These are phyloP conservation scores for Zymoseptoria crescenta DNA, from an alignment of 2,329 filamentous ascomycete genomes.

Conservation along the genomic window DNA sequence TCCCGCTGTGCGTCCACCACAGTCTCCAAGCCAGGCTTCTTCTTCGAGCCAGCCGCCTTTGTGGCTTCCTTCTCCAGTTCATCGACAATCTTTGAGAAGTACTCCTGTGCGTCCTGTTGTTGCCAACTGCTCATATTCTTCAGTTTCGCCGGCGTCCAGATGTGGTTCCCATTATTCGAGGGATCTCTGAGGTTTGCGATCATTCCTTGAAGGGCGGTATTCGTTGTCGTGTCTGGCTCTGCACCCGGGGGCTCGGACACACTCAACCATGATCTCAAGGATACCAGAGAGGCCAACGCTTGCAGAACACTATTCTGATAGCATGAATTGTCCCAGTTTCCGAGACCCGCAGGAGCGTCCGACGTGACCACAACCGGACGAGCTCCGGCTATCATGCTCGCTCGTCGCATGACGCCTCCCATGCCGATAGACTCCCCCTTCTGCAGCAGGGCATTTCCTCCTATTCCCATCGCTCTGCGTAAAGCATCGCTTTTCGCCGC, in stretches of 20 bases:
- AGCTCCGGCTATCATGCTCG: slow-evolving; percentile 15
- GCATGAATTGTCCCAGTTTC: slow-evolving; percentile 91
- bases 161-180: slow-evolving; percentile 61
- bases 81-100: slow-evolving; percentile 70
- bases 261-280: slow-evolving; percentile 12
- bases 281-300: slow-evolving; percentile 56
- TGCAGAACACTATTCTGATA: slow-evolving; percentile 90
- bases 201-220: slow-evolving; percentile 51
- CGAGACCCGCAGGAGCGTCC: slow-evolving; percentile 54
- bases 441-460: slow-evolving; percentile 30
- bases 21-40: slow-evolving; percentile 22
- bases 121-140: slow-evolving; percentile 94
- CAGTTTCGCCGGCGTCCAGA: slow-evolving; percentile 74
- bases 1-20: slow-evolving; percentile 4
- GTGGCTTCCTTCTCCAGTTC: slow-evolving; percentile 52
- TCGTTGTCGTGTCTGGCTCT: slow-evolving; percentile 19
- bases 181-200: slow-evolving; percentile 63
- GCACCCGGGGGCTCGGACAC: slow-evolving; percentile 7
- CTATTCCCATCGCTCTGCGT: slow-evolving; percentile 32
- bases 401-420: slow-evolving; percentile 24
- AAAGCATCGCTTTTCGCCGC: slow-evolving; percentile 33
- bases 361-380: slow-evolving; percentile 14
- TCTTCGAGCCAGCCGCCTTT: slow-evolving; percentile 23
- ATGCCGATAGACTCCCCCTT: slow-evolving; percentile 27
- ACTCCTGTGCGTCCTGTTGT: slow-evolving; percentile 96